Percentiles rank a stretch among this genome's conserved stretches.
phyloP scores from a whole-genome alignment of 202 grass and related monocot genomes.

The Bolboschoenoplectus hybrid region DNA sequence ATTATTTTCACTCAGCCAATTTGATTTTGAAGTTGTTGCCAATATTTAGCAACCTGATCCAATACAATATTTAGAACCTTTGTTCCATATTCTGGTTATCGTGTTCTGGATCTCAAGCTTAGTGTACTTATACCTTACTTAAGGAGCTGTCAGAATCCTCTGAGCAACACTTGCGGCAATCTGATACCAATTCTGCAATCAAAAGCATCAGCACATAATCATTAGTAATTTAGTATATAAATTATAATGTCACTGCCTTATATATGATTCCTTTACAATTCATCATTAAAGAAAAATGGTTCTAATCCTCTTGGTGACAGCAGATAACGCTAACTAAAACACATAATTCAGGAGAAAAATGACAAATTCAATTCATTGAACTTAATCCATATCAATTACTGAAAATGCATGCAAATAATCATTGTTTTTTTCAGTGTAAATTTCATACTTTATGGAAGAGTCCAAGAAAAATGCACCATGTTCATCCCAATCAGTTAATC shows the following conservation, averaged over 20 bases:
- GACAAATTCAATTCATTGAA: not conserved
- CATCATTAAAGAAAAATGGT: not conserved
- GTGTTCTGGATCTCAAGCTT: not conserved
- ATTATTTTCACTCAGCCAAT: not conserved
- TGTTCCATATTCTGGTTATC: not conserved
- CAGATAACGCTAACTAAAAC: not conserved
- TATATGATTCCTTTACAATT: not conserved
- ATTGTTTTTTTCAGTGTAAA: not conserved
- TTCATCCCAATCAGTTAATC: not conserved
- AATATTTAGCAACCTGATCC: conserved; percentile 5
- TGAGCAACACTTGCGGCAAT: conserved; percentile 90
- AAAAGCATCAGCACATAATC: conserved; percentile 23
- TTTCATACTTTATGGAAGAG: not conserved
- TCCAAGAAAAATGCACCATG: conserved; percentile 11
- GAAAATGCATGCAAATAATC: not conserved
- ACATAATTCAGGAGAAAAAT: not conserved
- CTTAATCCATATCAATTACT: conserved; percentile 9
- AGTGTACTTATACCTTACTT: conserved; percentile 65
- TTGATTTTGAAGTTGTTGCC: not conserved
- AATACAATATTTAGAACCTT: not conserved
- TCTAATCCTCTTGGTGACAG: not conserved
- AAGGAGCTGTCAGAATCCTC: conserved; percentile 97
- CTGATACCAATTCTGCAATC: conserved; percentile 72
- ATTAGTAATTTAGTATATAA: conserved; percentile 4
- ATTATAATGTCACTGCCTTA: not conserved